Evolutionary conservation across 2,329 filamentous ascomycete species (phyloP), one percentile per base, ranked within the genome.

Genomic region (Diaporthe ampelina): DNA sequence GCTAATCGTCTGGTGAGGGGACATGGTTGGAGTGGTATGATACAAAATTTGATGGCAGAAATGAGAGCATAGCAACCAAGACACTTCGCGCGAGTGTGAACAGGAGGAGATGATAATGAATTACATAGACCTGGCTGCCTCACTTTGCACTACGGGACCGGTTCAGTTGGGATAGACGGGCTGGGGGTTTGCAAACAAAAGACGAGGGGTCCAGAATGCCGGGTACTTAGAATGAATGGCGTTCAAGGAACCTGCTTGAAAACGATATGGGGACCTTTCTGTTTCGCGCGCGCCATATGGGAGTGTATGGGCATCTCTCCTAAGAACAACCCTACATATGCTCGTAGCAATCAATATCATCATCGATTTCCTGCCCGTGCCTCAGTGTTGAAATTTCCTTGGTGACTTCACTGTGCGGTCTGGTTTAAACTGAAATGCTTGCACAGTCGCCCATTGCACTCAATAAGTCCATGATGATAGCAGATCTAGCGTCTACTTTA

Each of bases 181-280:
- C 13, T 35, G 45, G 63, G 45, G 15, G 10, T 19, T 40, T 40
- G 37, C 15, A 19, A 35, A 24, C 24, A 67, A 43, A 43, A 29
- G 21, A 35, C 10, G 37, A 52, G 3, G 29, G 63, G 10, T 26
- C 63, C 63, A 67, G 29, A 50, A 37, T 52, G 45, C n/a, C 29
- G 63, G 63, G 45, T 35, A n/a, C 15, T 48, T 52, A 52, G 63
- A 67, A 67, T 52, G 63, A 67, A 67, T 37, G 63, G 63, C 45
- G 63, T 67, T 52, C 29, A 9, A 52, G 63, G 63, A 48, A 67
- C 29, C 45, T 67, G 45, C 29, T 52, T 67, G 43, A 26, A 52
- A 26, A 37, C 13, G 63, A 52, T 37, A 21, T 37, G 7, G 29
- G 45, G 29, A 1, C 43, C 29, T 52, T 37, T 2, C 43, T 67